These are phyloP conservation scores for Geosmithia morbida DNA, from an alignment of 2,329 filamentous ascomycete genomes.

Conservation along the genomic window DNA sequence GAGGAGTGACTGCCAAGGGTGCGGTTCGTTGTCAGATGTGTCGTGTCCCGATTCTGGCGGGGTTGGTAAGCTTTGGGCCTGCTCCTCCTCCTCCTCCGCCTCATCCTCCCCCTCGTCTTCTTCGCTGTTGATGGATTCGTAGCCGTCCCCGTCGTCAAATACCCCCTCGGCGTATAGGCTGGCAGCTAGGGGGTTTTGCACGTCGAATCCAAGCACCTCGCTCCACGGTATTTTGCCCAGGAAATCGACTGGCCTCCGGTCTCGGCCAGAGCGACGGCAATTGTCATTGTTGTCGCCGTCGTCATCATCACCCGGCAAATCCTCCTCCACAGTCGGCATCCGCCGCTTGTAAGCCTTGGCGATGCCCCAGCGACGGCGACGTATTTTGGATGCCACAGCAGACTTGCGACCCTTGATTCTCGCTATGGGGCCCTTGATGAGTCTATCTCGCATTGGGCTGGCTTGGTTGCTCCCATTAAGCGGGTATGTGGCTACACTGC, in stretches of 20 bases:
- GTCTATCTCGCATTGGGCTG: background rate
- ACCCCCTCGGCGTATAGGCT: background rate
- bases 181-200: background rate
- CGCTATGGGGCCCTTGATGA: background rate
- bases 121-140: background rate
- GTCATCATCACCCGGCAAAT: background rate
- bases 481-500: background rate
- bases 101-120: background rate
- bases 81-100: background rate
- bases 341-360: background rate
- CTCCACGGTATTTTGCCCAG: slow-evolving; percentile 15
- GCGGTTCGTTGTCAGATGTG: background rate
- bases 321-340: background rate
- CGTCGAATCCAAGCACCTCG: slow-evolving; percentile 5
- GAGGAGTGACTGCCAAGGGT: background rate
- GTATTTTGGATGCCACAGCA: background rate
- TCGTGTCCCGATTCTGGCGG: slow-evolving; percentile 1
- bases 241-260: slow-evolving; percentile 13
- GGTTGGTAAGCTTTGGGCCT: background rate
- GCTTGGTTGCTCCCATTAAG: too few species aligned
- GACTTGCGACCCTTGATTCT: background rate
- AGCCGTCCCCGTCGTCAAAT: slow-evolving; percentile 1
- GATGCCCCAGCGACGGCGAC: background rate
- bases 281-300: background rate
- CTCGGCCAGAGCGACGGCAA: slow-evolving; percentile 11